Conservation (phyloP, 1,284 basidiomycete species). For the Malassezia caprae region DNA sequence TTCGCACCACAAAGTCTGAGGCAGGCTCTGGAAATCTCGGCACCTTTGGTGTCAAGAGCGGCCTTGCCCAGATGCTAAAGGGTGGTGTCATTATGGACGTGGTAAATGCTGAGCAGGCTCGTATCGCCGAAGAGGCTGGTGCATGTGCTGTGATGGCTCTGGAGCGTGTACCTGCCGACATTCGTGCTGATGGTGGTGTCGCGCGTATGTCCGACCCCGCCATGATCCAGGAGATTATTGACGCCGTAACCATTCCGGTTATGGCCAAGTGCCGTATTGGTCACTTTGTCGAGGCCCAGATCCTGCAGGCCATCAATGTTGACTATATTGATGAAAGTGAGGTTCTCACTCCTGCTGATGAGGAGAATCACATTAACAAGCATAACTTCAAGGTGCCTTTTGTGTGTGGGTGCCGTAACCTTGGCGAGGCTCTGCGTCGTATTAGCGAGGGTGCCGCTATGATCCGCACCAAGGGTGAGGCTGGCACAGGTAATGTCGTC, state of each 20-base stretch:
- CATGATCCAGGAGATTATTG: slow-evolving; percentile 94
- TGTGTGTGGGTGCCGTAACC: slow-evolving; percentile 57
- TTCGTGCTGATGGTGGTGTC: slow-evolving; percentile 51
- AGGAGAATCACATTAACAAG: slow-evolving; percentile 51
- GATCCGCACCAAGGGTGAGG: slow-evolving; percentile 54
- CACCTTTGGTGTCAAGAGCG: slow-evolving; percentile 81
- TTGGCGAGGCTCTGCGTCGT: slow-evolving; percentile 78
- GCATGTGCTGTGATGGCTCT: slow-evolving; percentile 86
- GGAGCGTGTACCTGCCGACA: slow-evolving; percentile 91
- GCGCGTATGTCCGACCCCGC: slow-evolving; percentile 60
- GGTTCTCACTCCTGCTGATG: slow-evolving; percentile 82
- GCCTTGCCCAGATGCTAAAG: slow-evolving; percentile 50
- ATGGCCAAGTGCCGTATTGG: slow-evolving; percentile 94
- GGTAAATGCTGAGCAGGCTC: slow-evolving; percentile 73
- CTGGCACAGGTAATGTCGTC: slow-evolving; percentile 94
- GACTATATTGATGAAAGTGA: slow-evolving; percentile 95
- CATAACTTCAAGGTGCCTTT: slow-evolving; percentile 62
- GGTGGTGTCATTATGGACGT: slow-evolving; percentile 51
- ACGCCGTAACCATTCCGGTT: slow-evolving; percentile 29
- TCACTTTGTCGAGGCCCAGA: slow-evolving; percentile 68
- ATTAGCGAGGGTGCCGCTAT: slow-evolving; percentile 76
- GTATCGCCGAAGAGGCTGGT: slow-evolving; percentile 93
- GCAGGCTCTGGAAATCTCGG: slow-evolving; percentile 58
- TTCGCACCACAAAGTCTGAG: slow-evolving; percentile 56
- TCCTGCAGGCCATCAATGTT: slow-evolving; percentile 83